Base-by-base conservation (phyloP, 441 rosid species). In the Oxalis stricta region DNA sequence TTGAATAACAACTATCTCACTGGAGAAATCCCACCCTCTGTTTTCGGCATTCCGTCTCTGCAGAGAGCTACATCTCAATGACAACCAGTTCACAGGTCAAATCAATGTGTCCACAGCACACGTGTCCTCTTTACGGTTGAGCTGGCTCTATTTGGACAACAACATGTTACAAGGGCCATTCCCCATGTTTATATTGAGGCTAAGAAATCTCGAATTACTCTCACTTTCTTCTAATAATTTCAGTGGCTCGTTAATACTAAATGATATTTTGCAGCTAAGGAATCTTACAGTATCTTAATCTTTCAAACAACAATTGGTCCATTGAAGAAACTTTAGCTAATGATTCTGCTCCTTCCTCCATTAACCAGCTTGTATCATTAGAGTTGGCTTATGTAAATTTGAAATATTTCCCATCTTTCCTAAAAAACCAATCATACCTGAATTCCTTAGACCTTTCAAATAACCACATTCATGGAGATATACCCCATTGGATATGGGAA, bases 401-500 rank as follows among this genome's bases (percentile, higher is more conserved):
- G 10, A 42, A 0, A 0, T 20, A 10, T 2, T 22, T 72, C n/a
- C 91, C 85, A 0, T 21, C 60, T 9, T 1, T 67, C 31, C 23
- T 77, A 3, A 2, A 5, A 5, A 23, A 1, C 26, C 71, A 66
- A 18, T 39, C 10, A 2, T 30, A 0, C 8, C 9, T 76, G 13
- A 0, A 0, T 17, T 0, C 0, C 33, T 36, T 75, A 14, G 77
- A 71, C 41, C 65, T 76, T 56, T 75, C 81, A 2, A 0, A 14
- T 20, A 75, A 79, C 52, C 18, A 23, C 0, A 72, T 76, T 28
- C 18, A 7, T 36, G 75, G 70, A 2, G 5, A 10, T 14, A 29
- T 71, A 2, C 88, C 82, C 0, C 0, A 5, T 2, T 76, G 84
- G 89, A 56, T 79, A 20, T 66, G 73, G 68, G 1, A 1, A 5